Conservation (phyloP, 2,329 filamentous ascomycete genomes). For the Coleophoma eucalyptorum region DNA sequence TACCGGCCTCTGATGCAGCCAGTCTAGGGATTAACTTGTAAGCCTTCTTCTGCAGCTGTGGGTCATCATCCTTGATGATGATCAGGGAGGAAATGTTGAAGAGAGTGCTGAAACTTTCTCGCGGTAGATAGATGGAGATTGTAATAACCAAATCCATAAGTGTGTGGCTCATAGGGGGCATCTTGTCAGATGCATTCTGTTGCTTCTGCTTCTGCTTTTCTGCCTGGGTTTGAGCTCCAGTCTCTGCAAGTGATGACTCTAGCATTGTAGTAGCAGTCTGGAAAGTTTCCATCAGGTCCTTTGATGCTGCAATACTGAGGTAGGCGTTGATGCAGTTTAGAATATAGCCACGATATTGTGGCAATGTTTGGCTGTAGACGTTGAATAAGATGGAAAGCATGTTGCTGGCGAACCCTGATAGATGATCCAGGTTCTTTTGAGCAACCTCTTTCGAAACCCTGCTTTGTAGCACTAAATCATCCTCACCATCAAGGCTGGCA, state of each 20-base stretch:
- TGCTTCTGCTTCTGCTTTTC: constrained; percentile 60
- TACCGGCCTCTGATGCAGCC: constrained; percentile 74
- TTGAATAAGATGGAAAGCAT: constrained; percentile 97
- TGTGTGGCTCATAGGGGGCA: constrained; percentile 91
- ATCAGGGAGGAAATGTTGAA: constrained; percentile 85
- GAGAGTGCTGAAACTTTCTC: constrained; percentile 77
- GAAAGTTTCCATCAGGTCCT: constrained; percentile 85
- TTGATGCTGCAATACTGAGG: constrained; percentile 76
- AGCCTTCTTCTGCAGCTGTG: constrained; percentile 96
- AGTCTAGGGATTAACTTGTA: constrained; percentile 96
- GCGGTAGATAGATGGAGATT: constrained; percentile 87
- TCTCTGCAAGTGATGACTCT: constrained; percentile 61
- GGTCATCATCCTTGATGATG: constrained; percentile 76
- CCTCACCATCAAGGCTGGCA: constrained; percentile 60
- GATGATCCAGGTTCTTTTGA: constrained; percentile 74
- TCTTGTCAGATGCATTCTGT: constrained; percentile 56
- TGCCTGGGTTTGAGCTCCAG: constrained; percentile 58
- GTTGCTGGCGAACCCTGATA: constrained; percentile 78
- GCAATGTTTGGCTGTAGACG: constrained; percentile 94
- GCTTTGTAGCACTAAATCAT: constrained; percentile 70
- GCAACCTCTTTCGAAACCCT: constrained; percentile 74
- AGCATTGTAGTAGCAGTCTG: constrained; percentile 82
- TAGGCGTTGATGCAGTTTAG: constrained; percentile 94
- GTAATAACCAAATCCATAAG: constrained; percentile 96
- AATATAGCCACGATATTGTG: constrained; percentile 86